Percentiles rank a stretch among this genome's conserved stretches.
phyloP scores from a whole-genome alignment of 1,284 basidiomycete genomes.

The Ganoderma resinaceum region DNA sequence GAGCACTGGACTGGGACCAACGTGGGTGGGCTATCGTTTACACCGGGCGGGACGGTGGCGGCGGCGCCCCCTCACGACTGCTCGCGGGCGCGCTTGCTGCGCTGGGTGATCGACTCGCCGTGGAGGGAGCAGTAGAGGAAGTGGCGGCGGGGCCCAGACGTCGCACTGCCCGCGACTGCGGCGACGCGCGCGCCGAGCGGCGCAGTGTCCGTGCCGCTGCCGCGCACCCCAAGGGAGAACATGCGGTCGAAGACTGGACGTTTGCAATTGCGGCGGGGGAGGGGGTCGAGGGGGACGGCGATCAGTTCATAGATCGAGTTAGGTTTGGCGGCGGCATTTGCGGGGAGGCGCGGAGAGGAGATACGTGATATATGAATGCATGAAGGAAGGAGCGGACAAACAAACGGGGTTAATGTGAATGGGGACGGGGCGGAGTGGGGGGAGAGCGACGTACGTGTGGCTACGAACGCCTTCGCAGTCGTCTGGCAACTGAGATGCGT shows the following conservation, averaged over 20 bases:
- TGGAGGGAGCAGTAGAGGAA: slow-evolving; percentile 82
- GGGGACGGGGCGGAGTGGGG: neutral
- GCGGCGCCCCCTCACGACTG: slow-evolving; percentile 21
- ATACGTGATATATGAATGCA: neutral
- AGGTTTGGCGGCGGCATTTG: neutral
- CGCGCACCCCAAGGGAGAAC: slow-evolving; percentile 85
- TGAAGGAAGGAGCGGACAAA: neutral
- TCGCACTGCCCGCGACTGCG: slow-evolving; percentile 64
- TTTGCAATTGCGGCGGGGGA: neutral
- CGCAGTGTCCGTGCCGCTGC: slow-evolving; percentile 67
- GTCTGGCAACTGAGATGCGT: slow-evolving; percentile 88
- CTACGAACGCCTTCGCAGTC: slow-evolving; percentile 86
- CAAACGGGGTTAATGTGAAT: neutral
- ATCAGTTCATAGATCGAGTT: neutral
- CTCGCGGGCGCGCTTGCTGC: slow-evolving; percentile 40
- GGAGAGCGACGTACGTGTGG: slow-evolving; percentile 64
- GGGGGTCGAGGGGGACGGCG: neutral
- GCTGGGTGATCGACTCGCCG: slow-evolving; percentile 34
- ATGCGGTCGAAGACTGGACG: slow-evolving; percentile 88
- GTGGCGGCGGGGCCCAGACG: slow-evolving; percentile 73
- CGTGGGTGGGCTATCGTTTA: too few relatives aligned
- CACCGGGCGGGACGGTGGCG: neutral
- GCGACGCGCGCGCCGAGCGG: slow-evolving; percentile 68
- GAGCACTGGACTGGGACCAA: too few relatives aligned
- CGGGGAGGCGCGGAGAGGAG: slow-evolving; percentile 7